Evolutionary conservation across 768 basidiomycete genomes (phyloP), one percentile per base, ranked within the genome.

Genomic region (Cubamyces lactineus): DNA sequence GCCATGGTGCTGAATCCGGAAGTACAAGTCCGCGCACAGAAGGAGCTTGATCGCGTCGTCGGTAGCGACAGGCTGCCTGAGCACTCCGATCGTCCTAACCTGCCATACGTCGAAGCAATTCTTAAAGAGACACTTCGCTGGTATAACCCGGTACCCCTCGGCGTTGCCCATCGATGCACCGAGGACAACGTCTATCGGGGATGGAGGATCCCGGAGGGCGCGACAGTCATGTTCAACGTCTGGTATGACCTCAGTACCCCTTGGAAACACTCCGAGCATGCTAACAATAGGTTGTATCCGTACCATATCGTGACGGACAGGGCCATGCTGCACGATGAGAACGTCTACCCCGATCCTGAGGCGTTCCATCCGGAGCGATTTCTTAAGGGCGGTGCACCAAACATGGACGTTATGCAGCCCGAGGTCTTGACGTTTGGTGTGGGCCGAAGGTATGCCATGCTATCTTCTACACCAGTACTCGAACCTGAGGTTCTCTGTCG

Each of bases 351-450:
- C 1, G 73, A 84, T 13, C 84, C 84, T 0, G 68, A 74, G 4
- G 67, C 62, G 12, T 86, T 86, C 68, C 76, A 79, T 40, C 84
- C 84, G 0, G 80, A 81, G 23, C 74, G 84, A n/a, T 85, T 80
- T 66, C 54, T 82, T 28, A 66, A 70, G 28, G 53, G 69, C 38
- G 66, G 67, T 5, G 53, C 49, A 40, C 43, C 45, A 42, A 63
- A 66, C 30, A 26, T 55, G 0, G 43, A 39, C 21, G 45, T 49
- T 23, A 51, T 21, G n/a, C 58, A 62, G 17, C 66, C 66, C 8
- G 43, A 5, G 2, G 34, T 8, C 19, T 17, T 69, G 16, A 62
- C 64, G 8, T 75, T 74, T 53, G 74, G 73, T 13, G 70, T 59
- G 49, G 74, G 71, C 12, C 38, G 66, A 9, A 62, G 66, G 66